These are phyloP conservation scores for Saccharomyces jurei DNA, from an alignment of 805 yeast species.

Conservation along the genomic window DNA sequence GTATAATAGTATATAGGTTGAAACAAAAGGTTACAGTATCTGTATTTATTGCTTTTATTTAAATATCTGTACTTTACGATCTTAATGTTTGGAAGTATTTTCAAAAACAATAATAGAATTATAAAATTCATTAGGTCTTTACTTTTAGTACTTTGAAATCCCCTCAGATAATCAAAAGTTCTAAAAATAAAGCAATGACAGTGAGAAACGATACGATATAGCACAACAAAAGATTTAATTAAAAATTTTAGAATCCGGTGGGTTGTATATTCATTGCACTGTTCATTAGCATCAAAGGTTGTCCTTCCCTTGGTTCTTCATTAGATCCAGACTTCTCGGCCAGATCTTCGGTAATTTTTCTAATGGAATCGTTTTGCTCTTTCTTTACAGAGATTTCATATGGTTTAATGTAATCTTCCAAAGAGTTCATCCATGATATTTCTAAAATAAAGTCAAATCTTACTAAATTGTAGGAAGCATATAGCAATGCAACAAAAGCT, in stretches of 20 bases:
- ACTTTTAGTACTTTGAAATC: slow-evolving; percentile 1
- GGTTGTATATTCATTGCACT: slow-evolving; percentile 67
- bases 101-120: slow-evolving; percentile 2
- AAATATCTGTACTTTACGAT: background rate
- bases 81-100: background rate
- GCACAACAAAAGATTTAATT: too few relatives aligned
- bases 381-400: slow-evolving; percentile 77
- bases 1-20: background rate
- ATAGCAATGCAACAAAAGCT: slow-evolving; percentile 84
- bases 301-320: slow-evolving; percentile 44
- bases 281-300: slow-evolving; percentile 75
- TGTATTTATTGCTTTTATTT: background rate
- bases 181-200: background rate
- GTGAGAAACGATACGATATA: too few relatives aligned
- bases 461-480: slow-evolving; percentile 73
- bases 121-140: background rate
- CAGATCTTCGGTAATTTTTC: slow-evolving; percentile 61
- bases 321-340: slow-evolving; percentile 52
- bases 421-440: slow-evolving; percentile 80
- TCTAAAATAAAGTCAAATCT: slow-evolving; percentile 80
- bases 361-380: slow-evolving; percentile 64
- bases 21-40: background rate
- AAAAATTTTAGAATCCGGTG: slow-evolving; percentile 56
- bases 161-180: slow-evolving; percentile 6
- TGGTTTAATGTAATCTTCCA: slow-evolving; percentile 83